A percentile compares a stretch with the other conserved stretches of the same genome.
These are phyloP conservation scores for Sphagnum tenellum DNA, from an alignment of 225 moss, liverwort and hornwort species.

Conservation along the genomic window DNA sequence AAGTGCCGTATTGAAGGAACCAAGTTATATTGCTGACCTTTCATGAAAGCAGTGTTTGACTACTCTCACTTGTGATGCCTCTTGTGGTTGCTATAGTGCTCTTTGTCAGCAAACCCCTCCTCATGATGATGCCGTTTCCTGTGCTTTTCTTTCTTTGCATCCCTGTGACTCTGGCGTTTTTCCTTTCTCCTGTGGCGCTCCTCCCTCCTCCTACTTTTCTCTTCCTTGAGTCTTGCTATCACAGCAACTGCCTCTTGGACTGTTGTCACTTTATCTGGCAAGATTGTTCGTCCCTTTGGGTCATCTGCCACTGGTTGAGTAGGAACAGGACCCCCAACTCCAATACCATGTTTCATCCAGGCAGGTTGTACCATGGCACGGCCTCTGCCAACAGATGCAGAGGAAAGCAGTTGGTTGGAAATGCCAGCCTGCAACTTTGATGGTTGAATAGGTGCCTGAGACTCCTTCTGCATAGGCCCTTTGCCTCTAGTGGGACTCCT, in stretches of 20 bases:
- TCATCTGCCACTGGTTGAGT: constrained; percentile 13
- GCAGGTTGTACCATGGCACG: constrained; percentile 80
- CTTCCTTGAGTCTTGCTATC: constrained; percentile 60
- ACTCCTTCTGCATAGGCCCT: constrained; percentile 16
- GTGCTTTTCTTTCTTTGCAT: constrained; percentile 30
- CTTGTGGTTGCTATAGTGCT: constrained; percentile 22
- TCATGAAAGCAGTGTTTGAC: too few relatives aligned
- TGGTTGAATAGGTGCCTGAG: constrained; percentile 12
- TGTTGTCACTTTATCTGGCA: constrained; percentile 48
- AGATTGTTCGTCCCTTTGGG: constrained; percentile 17
- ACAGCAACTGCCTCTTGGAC: constrained; percentile 57
- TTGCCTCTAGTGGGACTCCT: constrained; percentile 15
- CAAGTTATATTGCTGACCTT: too few relatives aligned
- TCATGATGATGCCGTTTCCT: constrained; percentile 29
- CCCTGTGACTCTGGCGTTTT: constrained; percentile 34
- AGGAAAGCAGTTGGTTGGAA: constrained; percentile 35
- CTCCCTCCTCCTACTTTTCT: constrained; percentile 48
- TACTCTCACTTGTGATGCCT: too few relatives aligned
- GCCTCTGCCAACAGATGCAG: constrained; percentile 61
- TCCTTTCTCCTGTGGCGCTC: constrained; percentile 24
- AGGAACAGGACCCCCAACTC: constrained; percentile 34
- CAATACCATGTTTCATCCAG: constrained; percentile 90
- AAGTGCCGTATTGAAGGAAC: too few relatives aligned
- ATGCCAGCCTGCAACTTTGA: constrained; percentile 16
- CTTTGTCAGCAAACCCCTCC: constrained; percentile 14